These are phyloP conservation scores for Santalum album DNA, from an alignment of 164 flowering plant species.

Conservation along the genomic window DNA sequence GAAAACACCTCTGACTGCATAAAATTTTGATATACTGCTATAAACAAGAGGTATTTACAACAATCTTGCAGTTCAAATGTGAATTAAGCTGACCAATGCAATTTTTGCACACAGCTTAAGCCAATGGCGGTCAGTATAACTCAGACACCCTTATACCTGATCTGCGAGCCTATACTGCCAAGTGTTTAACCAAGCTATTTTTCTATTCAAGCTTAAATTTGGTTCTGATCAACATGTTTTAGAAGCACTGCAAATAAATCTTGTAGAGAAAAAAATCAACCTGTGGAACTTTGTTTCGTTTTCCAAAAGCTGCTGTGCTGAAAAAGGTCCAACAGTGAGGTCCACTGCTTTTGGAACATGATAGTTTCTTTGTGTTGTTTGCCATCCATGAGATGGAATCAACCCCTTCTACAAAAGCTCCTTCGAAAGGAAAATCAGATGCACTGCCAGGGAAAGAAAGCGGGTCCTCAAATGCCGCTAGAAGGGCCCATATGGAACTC, in stretches of 20 bases:
- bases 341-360: constrained; percentile 24
- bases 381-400: constrained; percentile 95
- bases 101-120: too few species aligned
- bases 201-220: too few species aligned
- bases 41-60: too few species aligned
- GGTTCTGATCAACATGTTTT: too few species aligned
- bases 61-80: too few species aligned
- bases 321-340: constrained; percentile 95
- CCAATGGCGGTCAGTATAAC: too few species aligned
- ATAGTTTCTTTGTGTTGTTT: constrained; percentile 71
- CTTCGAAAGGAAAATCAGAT: constrained; percentile 49
- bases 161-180: too few species aligned
- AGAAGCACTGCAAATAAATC: too few species aligned
- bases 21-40: too few species aligned
- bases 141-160: too few species aligned
- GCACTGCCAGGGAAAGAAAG: constrained; percentile 42
- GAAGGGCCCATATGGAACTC: constrained; percentile 93
- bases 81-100: too few species aligned
- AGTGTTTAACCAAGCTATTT: too few species aligned
- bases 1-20: background rate
- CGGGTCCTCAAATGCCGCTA: constrained; percentile 93
- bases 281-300: constrained; percentile 90
- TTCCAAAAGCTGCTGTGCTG: constrained; percentile 80
- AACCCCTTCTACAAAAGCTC: constrained; percentile 90
- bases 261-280: constrained; percentile 34